A percentile compares a stretch with the other conserved stretches of the same genome.
Conservation (phyloP, 352 stramenopile species). For the Phytopythium vexans region DNA sequence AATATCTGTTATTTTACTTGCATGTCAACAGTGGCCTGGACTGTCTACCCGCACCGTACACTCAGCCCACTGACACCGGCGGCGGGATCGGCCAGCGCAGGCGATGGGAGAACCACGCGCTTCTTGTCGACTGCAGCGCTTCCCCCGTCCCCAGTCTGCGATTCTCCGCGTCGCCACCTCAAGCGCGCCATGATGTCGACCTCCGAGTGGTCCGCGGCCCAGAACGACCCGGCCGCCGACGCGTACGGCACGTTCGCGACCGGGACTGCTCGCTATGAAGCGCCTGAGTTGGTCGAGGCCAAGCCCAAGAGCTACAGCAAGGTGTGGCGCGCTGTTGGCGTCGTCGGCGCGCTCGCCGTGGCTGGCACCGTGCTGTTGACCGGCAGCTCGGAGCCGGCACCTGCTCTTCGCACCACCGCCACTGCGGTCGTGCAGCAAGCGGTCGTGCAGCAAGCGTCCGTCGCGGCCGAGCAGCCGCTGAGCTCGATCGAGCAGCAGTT, state of each 20-base stretch:
- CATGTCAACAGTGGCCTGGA: no score
- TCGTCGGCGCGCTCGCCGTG: neutral
- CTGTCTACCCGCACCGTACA: no score
- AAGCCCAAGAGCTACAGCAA: neutral
- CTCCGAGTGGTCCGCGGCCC: neutral
- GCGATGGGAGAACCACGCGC: no score
- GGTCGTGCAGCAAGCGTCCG: neutral
- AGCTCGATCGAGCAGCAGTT: conserved; percentile 11
- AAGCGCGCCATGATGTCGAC: conserved; percentile 1
- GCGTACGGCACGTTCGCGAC: conserved; percentile 7
- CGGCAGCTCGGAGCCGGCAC: neutral
- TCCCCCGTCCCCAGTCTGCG: neutral
- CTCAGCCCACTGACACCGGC: no score
- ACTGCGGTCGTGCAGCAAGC: neutral
- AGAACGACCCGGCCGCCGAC: conserved; percentile 2
- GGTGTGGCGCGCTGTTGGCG: neutral
- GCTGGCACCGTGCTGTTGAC: neutral
- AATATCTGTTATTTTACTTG: no score
- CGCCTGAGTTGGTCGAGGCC: neutral
- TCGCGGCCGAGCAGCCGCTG: neutral
- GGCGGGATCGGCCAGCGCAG: no score
- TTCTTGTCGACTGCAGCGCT: no score
- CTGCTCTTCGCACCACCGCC: neutral
- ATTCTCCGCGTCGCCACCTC: neutral
- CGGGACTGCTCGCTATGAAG: neutral